phyloP scores from a whole-genome alignment of 1,139 yeast species.

The Hanseniaspora gamundiae region DNA sequence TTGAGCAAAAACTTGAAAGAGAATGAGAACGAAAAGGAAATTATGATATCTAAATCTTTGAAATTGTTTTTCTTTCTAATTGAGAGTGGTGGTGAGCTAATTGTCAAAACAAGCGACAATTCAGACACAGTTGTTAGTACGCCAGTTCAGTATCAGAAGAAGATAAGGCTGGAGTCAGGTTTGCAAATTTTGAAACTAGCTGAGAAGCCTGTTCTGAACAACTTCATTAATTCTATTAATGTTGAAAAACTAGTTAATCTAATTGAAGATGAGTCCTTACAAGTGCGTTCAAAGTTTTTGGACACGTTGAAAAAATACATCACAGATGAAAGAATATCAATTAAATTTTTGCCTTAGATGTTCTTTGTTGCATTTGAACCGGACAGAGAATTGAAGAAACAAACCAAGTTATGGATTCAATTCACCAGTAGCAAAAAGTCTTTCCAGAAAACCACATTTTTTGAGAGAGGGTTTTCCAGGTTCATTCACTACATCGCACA shows the following conservation, averaged over 20 bases:
- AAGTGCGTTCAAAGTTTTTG: constrained; percentile 46
- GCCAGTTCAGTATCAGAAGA: constrained; percentile 47
- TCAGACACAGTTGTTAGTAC: constrained; percentile 36
- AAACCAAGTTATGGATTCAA: constrained; percentile 59
- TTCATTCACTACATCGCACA: constrained; percentile 64
- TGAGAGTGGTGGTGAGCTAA: constrained; percentile 74
- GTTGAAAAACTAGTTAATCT: constrained; percentile 44
- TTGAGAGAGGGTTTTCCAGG: constrained; percentile 57
- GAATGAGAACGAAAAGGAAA: constrained; percentile 23
- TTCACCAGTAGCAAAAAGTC: constrained; percentile 39
- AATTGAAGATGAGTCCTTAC: constrained; percentile 52
- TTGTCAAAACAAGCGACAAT: constrained; percentile 31
- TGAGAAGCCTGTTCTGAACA: constrained; percentile 39
- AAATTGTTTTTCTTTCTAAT: constrained; percentile 56
- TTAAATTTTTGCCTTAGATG: constrained; percentile 51
- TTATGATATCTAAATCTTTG: constrained; percentile 48
- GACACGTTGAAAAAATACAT: constrained; percentile 41
- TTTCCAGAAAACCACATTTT: constrained; percentile 33
- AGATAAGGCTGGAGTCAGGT: constrained; percentile 62
- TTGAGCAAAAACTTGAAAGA: constrained; percentile 23
- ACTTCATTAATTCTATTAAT: constrained; percentile 39
- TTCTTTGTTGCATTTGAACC: constrained; percentile 77
- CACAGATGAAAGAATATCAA: constrained; percentile 43
- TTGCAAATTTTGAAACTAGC: constrained; percentile 53
- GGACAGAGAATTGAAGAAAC: constrained; percentile 33